phyloP scores from a whole-genome alignment of 169 alveolate species.

The Sarcocystis neurona region DNA sequence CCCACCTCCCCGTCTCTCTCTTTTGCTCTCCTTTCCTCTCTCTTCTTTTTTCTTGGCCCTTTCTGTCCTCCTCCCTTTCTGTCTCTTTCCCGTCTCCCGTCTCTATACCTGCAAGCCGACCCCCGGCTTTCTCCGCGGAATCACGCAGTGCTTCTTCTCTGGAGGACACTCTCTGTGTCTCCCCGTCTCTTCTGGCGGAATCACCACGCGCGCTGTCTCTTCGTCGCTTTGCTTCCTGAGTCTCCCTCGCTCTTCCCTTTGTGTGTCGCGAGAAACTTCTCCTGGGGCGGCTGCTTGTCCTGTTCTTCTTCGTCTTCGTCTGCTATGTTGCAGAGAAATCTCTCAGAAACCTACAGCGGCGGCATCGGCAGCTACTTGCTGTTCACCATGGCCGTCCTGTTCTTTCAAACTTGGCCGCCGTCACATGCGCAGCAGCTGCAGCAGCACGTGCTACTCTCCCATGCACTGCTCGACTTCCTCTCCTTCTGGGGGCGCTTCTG shows the following conservation, averaged over 20 bases:
- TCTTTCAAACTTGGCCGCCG: background rate
- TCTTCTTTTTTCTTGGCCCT: no score
- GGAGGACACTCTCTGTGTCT: no score
- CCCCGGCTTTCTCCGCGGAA: no score
- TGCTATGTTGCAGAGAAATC: slow-evolving; percentile 64
- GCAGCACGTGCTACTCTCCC: slow-evolving; percentile 23
- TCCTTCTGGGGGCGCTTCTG: slow-evolving; percentile 8
- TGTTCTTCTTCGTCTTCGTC: background rate
- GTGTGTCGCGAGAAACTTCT: background rate
- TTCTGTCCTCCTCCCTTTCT: no score
- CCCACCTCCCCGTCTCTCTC: no score
- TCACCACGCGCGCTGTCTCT: no score
- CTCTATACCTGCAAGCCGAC: no score
- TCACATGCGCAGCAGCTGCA: background rate
- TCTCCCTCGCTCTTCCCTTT: background rate
- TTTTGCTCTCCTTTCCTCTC: no score
- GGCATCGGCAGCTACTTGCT: slow-evolving; percentile 71
- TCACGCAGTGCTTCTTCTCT: no score
- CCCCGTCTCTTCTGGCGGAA: no score
- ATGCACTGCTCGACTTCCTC: slow-evolving; percentile 25
- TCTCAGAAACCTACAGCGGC: slow-evolving; percentile 72
- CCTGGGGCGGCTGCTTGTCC: background rate
- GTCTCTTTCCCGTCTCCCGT: no score
- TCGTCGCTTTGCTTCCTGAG: no score
- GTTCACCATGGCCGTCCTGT: slow-evolving; percentile 57